Conservation (phyloP, 805 yeast genomes). For the Candida ulmi region DNA sequence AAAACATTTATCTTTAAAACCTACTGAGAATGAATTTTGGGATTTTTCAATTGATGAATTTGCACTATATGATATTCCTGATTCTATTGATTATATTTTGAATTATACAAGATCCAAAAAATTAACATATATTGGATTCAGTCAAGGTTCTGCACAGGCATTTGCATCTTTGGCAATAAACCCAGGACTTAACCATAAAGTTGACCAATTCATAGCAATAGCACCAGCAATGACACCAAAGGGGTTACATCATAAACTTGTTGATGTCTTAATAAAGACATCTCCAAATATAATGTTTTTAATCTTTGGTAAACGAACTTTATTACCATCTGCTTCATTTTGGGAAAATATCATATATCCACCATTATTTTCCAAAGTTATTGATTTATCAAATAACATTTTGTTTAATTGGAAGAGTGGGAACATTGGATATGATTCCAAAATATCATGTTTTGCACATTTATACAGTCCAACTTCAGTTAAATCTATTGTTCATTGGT, state of each 20-base stretch:
- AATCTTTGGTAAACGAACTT: slow-evolving; percentile 67
- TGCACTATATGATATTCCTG: slow-evolving; percentile 88
- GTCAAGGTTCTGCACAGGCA: slow-evolving; percentile 93
- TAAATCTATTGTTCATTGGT: slow-evolving; percentile 94
- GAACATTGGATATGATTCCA: slow-evolving; percentile 71
- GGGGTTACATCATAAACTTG: slow-evolving; percentile 70
- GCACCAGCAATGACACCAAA: slow-evolving; percentile 95
- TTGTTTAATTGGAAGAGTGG: slow-evolving; percentile 76
- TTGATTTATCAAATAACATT: slow-evolving; percentile 62
- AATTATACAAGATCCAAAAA: slow-evolving; percentile 45
- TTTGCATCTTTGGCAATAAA: slow-evolving; percentile 78
- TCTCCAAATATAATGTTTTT: slow-evolving; percentile 71
- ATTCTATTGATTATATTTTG: slow-evolving; percentile 69
- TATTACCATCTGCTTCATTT: slow-evolving; percentile 66
- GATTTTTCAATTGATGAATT: slow-evolving; percentile 88
- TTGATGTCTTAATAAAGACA: slow-evolving; percentile 69
- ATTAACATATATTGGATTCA: slow-evolving; percentile 78
- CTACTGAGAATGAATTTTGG: slow-evolving; percentile 59
- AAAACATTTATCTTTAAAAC: slow-evolving; percentile 52
- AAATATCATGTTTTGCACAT: slow-evolving; percentile 76
- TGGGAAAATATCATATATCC: slow-evolving; percentile 81
- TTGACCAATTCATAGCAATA: slow-evolving; percentile 64
- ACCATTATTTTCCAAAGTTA: slow-evolving; percentile 62
- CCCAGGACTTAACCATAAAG: slow-evolving; percentile 52
- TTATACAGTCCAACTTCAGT: slow-evolving; percentile 89